These are phyloP conservation scores for Senna siamea DNA, from an alignment of 306 rosid species.

Conservation along the genomic window DNA sequence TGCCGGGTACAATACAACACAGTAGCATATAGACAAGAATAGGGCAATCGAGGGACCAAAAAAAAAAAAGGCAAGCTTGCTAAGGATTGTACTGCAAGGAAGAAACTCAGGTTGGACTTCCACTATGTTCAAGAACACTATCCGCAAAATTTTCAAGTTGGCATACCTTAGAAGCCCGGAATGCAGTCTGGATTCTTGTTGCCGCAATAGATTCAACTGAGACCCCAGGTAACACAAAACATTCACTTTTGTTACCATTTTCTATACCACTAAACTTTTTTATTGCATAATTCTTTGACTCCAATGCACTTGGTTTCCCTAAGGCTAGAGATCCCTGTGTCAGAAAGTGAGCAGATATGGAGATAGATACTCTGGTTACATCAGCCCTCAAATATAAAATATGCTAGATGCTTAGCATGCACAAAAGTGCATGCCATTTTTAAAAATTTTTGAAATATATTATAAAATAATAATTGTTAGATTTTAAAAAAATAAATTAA, in stretches of 20 bases:
- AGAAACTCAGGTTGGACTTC: slow-evolving; percentile 2
- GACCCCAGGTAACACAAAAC: slow-evolving; percentile 44
- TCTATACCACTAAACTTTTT: slow-evolving; percentile 32
- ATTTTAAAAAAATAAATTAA: no score
- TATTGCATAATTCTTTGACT: slow-evolving; percentile 37
- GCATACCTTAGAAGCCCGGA: slow-evolving; percentile 69
- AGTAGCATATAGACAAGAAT: no score
- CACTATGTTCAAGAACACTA: not conserved
- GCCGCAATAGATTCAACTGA: slow-evolving; percentile 72
- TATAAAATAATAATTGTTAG: no score
- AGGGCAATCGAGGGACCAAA: no score
- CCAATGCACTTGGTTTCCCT: slow-evolving; percentile 41
- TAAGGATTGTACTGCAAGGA: no score
- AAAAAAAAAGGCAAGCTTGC: no score
- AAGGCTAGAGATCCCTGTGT: slow-evolving; percentile 49
- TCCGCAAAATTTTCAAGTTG: slow-evolving; percentile 14
- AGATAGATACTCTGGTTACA: slow-evolving; percentile 14
- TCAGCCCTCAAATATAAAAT: slow-evolving; percentile 9
- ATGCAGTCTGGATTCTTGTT: slow-evolving; percentile 71
- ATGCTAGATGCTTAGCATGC: no score
- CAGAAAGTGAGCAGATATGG: slow-evolving; percentile 26
- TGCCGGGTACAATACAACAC: no score
- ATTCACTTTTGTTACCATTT: slow-evolving; percentile 38
- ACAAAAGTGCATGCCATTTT: no score
- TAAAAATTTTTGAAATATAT: no score